Evolutionary conservation across 2,329 filamentous ascomycete genomes (phyloP), one percentile per base, ranked within the genome.

Genomic region (Teratosphaeria viscida): DNA sequence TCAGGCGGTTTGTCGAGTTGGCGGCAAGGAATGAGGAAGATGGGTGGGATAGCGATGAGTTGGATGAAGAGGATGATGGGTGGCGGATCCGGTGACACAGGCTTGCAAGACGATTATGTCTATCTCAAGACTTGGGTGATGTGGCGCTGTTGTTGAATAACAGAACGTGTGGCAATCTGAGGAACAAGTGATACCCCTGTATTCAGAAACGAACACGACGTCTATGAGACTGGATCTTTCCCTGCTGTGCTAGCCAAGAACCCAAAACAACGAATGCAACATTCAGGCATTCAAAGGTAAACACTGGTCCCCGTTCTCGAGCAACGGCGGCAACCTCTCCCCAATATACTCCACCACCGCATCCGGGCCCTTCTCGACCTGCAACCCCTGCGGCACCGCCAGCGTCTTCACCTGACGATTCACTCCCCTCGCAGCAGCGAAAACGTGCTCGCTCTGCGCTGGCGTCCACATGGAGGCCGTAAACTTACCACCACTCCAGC

Each of bases 391-490:
- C 0, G 81, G 81, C 55, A 83, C 78, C 0, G 79, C 79, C 66
- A 81, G 76, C 0, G 77, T 80, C 67, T 77, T 79, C 62, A 82
- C 75, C 10, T 75, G 73, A 0, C 80, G 79, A n/a, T 68, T 69
- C 26, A 75, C 69, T 29, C 77, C 73, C 60, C 73, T 72, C 1
- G 80, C 80, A 35, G 77, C 77, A 1, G 68, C 64, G 27, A 76
- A 71, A 29, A 82, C 81, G 61, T 76, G 67, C 6, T 72, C 65
- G 27, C 75, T 76, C 68, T 83, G 74, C 62, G 82, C 78, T 0
- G 75, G 66, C 35, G 77, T 76, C 80, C 81, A 82, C 80, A 82
- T 82, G 2, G 80, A 86, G 2, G 85, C 84, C 57, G 79, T 83
- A 74, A 85, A 85, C 81, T 85, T 23, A 23, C 23, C 23, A 23